Percentiles rank a stretch among this genome's conserved stretches.
Conservation (phyloP, 2,329 filamentous ascomycete genomes). For the Aureobasidium sp. region DNA sequence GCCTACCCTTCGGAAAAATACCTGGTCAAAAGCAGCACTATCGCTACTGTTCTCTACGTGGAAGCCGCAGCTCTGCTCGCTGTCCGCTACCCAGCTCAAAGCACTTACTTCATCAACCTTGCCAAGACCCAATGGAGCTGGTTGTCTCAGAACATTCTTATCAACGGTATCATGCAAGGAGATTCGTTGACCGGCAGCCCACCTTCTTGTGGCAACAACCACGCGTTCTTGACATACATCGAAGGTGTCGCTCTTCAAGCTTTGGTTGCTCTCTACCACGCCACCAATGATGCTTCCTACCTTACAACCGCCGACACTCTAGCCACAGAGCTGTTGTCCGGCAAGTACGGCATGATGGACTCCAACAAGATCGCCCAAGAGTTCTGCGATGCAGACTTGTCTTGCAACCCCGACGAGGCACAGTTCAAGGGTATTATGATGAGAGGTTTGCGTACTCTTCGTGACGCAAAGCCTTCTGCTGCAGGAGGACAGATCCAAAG, state of each 20-base stretch:
- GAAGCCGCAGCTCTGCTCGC: slow-evolving; percentile 50
- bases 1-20: slow-evolving; percentile 39
- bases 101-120: slow-evolving; percentile 37
- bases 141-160: slow-evolving; percentile 47
- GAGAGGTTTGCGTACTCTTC: slow-evolving; percentile 55
- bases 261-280: slow-evolving; percentile 47
- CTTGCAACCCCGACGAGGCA: slow-evolving; percentile 22
- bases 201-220: slow-evolving; percentile 47
- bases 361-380: slow-evolving; percentile 36
- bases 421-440: slow-evolving; percentile 70
- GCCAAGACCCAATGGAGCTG: slow-evolving; percentile 46
- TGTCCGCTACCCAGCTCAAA: slow-evolving; percentile 38
- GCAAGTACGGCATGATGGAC: slow-evolving; percentile 13
- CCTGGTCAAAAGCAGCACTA: slow-evolving; percentile 45
- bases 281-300: slow-evolving; percentile 27
- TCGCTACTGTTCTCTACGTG: slow-evolving; percentile 53
- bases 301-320: slow-evolving; percentile 32
- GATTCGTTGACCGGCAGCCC: slow-evolving; percentile 21
- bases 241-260: slow-evolving; percentile 56
- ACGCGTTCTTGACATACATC: slow-evolving; percentile 44
- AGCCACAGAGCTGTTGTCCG: slow-evolving; percentile 23
- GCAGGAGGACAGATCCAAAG: slow-evolving; percentile 36
- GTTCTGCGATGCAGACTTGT: slow-evolving; percentile 22
- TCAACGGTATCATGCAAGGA: slow-evolving; percentile 41
- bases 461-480: slow-evolving; percentile 44